phyloP scores from a whole-genome alignment of 2,329 filamentous ascomycete genomes.

The Zymoseptoria pseudotritici region DNA sequence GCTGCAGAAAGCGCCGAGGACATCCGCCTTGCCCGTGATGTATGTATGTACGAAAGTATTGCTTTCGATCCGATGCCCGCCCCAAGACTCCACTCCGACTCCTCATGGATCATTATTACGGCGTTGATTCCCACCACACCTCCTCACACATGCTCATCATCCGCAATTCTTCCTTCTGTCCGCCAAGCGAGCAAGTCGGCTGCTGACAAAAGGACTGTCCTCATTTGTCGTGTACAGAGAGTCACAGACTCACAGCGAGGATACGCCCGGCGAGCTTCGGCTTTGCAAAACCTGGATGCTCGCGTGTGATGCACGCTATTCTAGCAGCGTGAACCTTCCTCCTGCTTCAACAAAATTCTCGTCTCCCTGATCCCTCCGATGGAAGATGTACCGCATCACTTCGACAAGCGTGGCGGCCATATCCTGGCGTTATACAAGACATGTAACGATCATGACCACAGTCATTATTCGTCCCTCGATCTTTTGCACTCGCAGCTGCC shows the following conservation, averaged over 20 bases:
- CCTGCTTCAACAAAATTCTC: no score
- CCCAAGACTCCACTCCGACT: neutral
- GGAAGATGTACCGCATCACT: no score
- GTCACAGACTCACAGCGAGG: no score
- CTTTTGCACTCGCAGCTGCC: neutral
- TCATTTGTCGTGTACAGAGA: neutral
- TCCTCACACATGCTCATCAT: neutral
- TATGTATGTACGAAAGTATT: neutral
- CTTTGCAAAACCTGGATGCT: neutral
- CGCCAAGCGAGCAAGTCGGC: neutral
- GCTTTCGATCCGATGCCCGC: neutral
- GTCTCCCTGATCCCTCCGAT: no score
- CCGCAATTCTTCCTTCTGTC: neutral
- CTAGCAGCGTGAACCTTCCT: no score
- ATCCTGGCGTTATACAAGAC: no score
- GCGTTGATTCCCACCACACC: neutral
- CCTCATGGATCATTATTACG: no score
- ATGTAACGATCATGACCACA: no score
- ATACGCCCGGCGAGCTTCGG: neutral
- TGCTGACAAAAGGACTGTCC: neutral
- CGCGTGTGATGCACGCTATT: no score
- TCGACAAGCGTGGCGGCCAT: no score
- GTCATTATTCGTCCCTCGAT: no score
- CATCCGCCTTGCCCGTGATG: neutral
- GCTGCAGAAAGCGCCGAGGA: neutral